These are phyloP conservation scores for Chlorophyllum brunneum DNA, from an alignment of 768 basidiomycete genomes.

Conservation along the genomic window DNA sequence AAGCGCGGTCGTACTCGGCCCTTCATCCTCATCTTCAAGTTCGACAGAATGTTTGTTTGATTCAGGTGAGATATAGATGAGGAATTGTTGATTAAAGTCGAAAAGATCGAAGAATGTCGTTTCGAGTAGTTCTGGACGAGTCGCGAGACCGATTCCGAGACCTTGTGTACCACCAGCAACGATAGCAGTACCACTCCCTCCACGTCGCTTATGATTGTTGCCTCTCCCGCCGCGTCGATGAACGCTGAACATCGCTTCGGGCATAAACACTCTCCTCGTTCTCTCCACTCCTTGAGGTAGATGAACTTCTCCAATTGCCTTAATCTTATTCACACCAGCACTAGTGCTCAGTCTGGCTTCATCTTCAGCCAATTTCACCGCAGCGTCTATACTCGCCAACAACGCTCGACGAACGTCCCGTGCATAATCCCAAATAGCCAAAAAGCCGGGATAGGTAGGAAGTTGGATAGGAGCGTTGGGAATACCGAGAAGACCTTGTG, in stretches of 20 bases:
- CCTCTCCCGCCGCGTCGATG: slow-evolving; percentile 40
- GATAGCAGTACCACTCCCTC: slow-evolving; percentile 52
- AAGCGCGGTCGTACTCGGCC: slow-evolving; percentile 54
- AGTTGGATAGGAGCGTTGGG: slow-evolving; percentile 43
- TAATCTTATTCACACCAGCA: slow-evolving; percentile 61
- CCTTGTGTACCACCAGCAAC: slow-evolving; percentile 78
- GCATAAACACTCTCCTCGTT: slow-evolving; percentile 81
- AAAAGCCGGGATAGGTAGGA: slow-evolving; percentile 80
- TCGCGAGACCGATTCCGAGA: slow-evolving; percentile 78
- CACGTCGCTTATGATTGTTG: slow-evolving; percentile 33
- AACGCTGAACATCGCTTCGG: slow-evolving; percentile 94
- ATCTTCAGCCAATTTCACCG: slow-evolving; percentile 77
- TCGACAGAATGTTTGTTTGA: slow-evolving; percentile 18
- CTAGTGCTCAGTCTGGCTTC: slow-evolving; percentile 72
- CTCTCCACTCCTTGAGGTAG: slow-evolving; percentile 82
- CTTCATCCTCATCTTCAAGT: slow-evolving; percentile 26
- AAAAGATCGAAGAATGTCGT: slow-evolving; percentile 82
- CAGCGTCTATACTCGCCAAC: slow-evolving; percentile 77
- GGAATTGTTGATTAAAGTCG: slow-evolving; percentile 80
- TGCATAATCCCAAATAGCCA: slow-evolving; percentile 84
- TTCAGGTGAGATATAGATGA: slow-evolving; percentile 60
- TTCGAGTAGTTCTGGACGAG: slow-evolving; percentile 73
- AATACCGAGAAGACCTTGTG: slow-evolving; percentile 67
- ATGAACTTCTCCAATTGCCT: slow-evolving; percentile 67
- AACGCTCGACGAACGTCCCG: slow-evolving; percentile 72